Evolutionary conservation across 148 eudicot genomes (phyloP).

Genomic region (Chenopodium quinoa): DNA sequence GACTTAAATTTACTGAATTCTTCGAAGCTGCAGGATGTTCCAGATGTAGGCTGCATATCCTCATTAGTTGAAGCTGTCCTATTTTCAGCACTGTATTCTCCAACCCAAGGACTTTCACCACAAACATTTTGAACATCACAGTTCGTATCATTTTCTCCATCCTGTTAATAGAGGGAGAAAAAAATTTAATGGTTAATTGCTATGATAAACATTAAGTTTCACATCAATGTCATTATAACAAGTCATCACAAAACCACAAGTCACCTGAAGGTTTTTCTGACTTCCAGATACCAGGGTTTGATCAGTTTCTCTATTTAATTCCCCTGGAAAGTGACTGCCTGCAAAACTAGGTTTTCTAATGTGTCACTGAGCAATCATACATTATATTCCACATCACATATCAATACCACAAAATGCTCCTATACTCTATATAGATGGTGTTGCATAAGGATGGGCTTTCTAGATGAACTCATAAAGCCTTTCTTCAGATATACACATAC

Average conservation of each 20-base stretch:
- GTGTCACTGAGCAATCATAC: slow-evolving; percentile 14
- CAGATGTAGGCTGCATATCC: slow-evolving; percentile 31
- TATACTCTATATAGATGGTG: background rate
- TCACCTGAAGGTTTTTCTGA: slow-evolving; percentile 55
- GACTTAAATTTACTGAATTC: slow-evolving; percentile 54
- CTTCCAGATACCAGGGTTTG: slow-evolving; percentile 36
- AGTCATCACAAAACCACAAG: slow-evolving; percentile 40
- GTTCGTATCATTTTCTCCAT: slow-evolving; percentile 40
- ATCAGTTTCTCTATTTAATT: slow-evolving; percentile 39
- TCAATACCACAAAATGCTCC: background rate
- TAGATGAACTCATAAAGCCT: background rate
- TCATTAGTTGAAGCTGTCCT: slow-evolving; percentile 32
- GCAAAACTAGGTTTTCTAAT: slow-evolving; percentile 34
- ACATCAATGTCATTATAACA: slow-evolving; percentile 15
- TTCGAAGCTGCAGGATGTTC: slow-evolving; percentile 48
- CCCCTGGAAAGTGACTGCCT: slow-evolving; percentile 36
- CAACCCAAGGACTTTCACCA: slow-evolving; percentile 45
- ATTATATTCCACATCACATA: slow-evolving; percentile 13
- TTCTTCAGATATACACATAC: background rate
- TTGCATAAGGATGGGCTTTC: background rate
- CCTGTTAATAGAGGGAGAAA: slow-evolving; percentile 35
- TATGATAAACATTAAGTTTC: slow-evolving; percentile 16
- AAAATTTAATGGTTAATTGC: slow-evolving; percentile 16
- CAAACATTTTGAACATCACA: slow-evolving; percentile 44
- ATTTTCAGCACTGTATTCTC: slow-evolving; percentile 47